Base-by-base conservation (phyloP, 768 basidiomycete species). In the Agrocybe pediades region DNA sequence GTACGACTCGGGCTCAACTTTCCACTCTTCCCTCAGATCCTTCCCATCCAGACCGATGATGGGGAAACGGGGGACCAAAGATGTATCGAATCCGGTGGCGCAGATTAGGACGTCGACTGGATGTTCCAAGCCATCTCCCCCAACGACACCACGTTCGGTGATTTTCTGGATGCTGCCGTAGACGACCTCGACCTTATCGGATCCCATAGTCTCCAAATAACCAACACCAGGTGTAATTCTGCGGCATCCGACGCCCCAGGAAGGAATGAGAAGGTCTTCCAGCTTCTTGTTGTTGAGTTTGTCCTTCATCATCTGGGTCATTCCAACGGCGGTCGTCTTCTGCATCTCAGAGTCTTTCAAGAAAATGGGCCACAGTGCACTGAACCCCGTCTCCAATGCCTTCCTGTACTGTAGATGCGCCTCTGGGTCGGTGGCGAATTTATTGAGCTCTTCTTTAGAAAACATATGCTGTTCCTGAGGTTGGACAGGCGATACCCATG, bases 361-460 rank as follows among this genome's bases (percentile, higher is more conserved):
- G 20, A 66, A 65, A 48, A 73, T 55, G 0, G 55, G 43, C 50
- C 63, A 68, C 16, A 74, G 17, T n/a, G 66, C 65, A 54, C 77
- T 81, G 17, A 77, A 62, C 2, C 64, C 63, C 0, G 52, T 58
- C 53, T 83, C 78, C 5, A 80, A 51, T 26, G 61, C 63, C 29
- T 75, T 76, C 13, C 78, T 66, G 62, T 82, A 79, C 41, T 68
- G 61, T 41, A 74, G 65, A 53, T 73, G 77, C 41, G 71, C 75
- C 39, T 58, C 62, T 0, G 73, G 69, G 51, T 81, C 67, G 17
- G 25, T 25, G 20, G 66, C 66, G 60, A 82, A 77, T 11, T 58
- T 56, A 13, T 64, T 60, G 41, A 68, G 72, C 59, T 83, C 80
- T 30, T 76, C 74, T 3, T 74, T 70, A 6, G 71, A 61, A 53